A percentile compares a stretch with the other conserved stretches of the same genome.
These are phyloP conservation scores for Scortechinia acanthostroma DNA, from an alignment of 2,329 filamentous ascomycete species.

Conservation along the genomic window DNA sequence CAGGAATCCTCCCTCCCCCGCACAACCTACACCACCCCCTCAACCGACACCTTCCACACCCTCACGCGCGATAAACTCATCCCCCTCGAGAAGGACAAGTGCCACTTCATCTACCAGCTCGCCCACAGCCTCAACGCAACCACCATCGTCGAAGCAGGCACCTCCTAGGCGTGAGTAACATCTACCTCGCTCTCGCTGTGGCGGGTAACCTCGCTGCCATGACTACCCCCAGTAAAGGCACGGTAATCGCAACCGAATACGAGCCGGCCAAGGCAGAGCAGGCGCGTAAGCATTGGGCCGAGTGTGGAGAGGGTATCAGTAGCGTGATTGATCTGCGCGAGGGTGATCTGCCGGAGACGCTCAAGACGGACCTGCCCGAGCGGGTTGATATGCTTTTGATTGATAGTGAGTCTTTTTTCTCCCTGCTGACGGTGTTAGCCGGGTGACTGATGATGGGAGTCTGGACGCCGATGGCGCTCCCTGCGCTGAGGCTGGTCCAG, in stretches of 20 bases:
- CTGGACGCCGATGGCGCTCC: constrained; percentile 25
- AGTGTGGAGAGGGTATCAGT: constrained; percentile 18
- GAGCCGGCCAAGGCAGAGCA: constrained; percentile 5
- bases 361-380: constrained; percentile 16
- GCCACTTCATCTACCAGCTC: constrained; percentile 30
- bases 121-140: constrained; percentile 12
- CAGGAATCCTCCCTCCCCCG: constrained; percentile 15
- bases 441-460: constrained; percentile 13
- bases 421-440: background rate
- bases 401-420: constrained; percentile 32
- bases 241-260: constrained; percentile 8
- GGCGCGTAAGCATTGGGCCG: constrained; percentile 18
- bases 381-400: constrained; percentile 26
- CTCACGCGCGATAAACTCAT: constrained; percentile 34
- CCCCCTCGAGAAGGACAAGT: constrained; percentile 33
- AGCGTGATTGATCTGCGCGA: constrained; percentile 24
- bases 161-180: constrained; percentile 8
- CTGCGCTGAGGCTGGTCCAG: constrained; percentile 22
- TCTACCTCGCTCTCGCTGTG: constrained; percentile 9
- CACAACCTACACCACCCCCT: constrained; percentile 6
- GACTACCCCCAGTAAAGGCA: background rate
- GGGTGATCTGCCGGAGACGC: constrained; percentile 27
- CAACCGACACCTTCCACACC: constrained; percentile 12
- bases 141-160: constrained; percentile 8
- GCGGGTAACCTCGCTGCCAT: constrained; percentile 4